Evolutionary conservation across 306 rosid species (phyloP).

Genomic region (Trichosanthes truncata): DNA sequence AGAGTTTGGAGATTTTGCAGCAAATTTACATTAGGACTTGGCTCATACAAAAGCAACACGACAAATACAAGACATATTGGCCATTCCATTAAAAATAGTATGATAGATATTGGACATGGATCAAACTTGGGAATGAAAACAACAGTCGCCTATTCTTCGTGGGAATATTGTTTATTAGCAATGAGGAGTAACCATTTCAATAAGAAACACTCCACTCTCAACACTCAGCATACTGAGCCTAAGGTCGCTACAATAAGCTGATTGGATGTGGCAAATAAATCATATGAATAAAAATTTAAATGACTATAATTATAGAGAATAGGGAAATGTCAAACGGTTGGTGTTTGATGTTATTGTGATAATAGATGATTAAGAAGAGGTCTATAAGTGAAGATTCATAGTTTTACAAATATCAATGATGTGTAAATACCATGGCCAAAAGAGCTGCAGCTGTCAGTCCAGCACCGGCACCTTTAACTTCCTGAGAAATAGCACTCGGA

Average conservation of each 20-base stretch:
- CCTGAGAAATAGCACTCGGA: slow-evolving; percentile 36
- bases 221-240: not conserved
- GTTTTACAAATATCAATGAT: slow-evolving; percentile 17
- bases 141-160: not conserved
- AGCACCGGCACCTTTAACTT: slow-evolving; percentile 94
- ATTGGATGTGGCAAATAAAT: not conserved
- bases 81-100: not conserved
- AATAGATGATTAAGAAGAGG: not conserved
- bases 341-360: not conserved
- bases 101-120: not conserved
- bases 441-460: slow-evolving; percentile 90
- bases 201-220: not conserved
- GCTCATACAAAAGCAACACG: not conserved
- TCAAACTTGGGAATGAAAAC: not conserved
- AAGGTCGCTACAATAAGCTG: not conserved
- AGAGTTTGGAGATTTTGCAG: not conserved
- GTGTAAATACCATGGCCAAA: slow-evolving; percentile 77
- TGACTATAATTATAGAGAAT: not conserved
- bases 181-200: not conserved
- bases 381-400: slow-evolving; percentile 1
- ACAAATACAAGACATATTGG: not conserved
- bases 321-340: not conserved
- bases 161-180: not conserved
- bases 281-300: not conserved
- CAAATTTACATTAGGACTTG: not conserved